Conservation (phyloP, 179 eudicot species). For the Silene noctiflora region DNA sequence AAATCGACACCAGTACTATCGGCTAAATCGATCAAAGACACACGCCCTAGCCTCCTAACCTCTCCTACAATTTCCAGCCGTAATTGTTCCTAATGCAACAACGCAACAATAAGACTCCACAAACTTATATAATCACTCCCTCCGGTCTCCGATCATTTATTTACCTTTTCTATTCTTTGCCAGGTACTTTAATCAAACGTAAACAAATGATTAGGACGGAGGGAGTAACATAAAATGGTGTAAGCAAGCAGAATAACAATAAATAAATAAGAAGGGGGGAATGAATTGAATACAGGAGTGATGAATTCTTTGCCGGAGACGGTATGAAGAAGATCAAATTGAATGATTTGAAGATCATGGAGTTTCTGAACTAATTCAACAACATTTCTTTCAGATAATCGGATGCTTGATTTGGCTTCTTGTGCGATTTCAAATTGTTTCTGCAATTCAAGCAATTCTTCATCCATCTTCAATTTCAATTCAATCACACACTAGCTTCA, state of each 20-base stretch:
- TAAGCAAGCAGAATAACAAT: not conserved
- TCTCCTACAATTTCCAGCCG: slow-evolving; percentile 67
- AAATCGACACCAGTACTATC: slow-evolving; percentile 79
- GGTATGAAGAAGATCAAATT: slow-evolving; percentile 95
- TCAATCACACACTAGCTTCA: not conserved
- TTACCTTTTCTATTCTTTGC: too few species aligned
- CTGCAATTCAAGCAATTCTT: slow-evolving; percentile 81
- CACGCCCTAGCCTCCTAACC: slow-evolving; percentile 72
- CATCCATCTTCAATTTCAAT: slow-evolving; percentile 47
- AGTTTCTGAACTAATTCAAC: slow-evolving; percentile 96
- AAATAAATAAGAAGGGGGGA: not conserved
- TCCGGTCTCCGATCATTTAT: too few species aligned
- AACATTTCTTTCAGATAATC: slow-evolving; percentile 90
- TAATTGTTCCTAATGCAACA: slow-evolving; percentile 64
- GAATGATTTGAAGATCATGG: slow-evolving; percentile 77
- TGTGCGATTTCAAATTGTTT: slow-evolving; percentile 86
- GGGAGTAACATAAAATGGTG: not conserved
- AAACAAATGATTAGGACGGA: too few species aligned
- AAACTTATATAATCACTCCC: not conserved
- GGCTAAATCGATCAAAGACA: slow-evolving; percentile 86
- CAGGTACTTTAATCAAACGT: too few species aligned
- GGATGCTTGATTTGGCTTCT: slow-evolving; percentile 83
- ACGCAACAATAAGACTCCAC: not conserved
- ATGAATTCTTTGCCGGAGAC: slow-evolving; percentile 92
- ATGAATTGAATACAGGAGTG: slow-evolving; percentile 53